Conservation (phyloP, 164 flowering plant species). For the Piper longum region DNA sequence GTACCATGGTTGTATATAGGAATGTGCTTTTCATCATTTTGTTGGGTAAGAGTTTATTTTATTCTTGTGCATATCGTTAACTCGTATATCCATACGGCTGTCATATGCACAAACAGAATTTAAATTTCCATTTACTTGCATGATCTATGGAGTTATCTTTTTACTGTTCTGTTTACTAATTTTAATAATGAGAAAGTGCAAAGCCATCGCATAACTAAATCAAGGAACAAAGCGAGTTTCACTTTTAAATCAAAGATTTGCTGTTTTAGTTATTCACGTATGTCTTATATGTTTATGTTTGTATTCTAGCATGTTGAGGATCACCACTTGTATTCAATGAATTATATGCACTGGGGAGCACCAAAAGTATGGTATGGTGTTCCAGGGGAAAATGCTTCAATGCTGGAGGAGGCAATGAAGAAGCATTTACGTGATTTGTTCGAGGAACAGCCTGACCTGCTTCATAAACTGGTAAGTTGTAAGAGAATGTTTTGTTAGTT, state of each 20-base stretch:
- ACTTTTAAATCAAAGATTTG: too few relatives aligned
- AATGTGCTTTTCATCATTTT: conserved; percentile 75
- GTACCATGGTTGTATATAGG: conserved; percentile 59
- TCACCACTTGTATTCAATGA: conserved; percentile 89
- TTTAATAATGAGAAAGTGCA: too few relatives aligned
- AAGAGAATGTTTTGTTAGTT: not conserved
- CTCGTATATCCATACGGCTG: too few relatives aligned
- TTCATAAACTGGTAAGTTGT: conserved; percentile 82
- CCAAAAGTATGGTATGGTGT: conserved; percentile 98
- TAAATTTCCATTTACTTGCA: too few relatives aligned
- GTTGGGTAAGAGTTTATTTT: conserved; percentile 18
- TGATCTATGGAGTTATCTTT: too few relatives aligned
- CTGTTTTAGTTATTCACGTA: too few relatives aligned
- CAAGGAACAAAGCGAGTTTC: too few relatives aligned
- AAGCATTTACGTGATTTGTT: conserved; percentile 90
- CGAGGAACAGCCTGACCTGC: conserved; percentile 94
- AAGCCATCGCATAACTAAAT: too few relatives aligned
- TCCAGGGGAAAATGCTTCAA: conserved; percentile 61
- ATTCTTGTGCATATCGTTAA: too few relatives aligned
- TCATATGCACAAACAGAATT: too few relatives aligned
- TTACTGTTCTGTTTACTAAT: too few relatives aligned
- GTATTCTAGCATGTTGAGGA: conserved; percentile 88
- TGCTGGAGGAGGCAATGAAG: conserved; percentile 78
- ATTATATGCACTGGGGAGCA: conserved; percentile 95
- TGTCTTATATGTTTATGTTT: not conserved